Evolutionary conservation across 2,329 filamentous ascomycete species (phyloP).

Genomic region (Aspergillus felis): DNA sequence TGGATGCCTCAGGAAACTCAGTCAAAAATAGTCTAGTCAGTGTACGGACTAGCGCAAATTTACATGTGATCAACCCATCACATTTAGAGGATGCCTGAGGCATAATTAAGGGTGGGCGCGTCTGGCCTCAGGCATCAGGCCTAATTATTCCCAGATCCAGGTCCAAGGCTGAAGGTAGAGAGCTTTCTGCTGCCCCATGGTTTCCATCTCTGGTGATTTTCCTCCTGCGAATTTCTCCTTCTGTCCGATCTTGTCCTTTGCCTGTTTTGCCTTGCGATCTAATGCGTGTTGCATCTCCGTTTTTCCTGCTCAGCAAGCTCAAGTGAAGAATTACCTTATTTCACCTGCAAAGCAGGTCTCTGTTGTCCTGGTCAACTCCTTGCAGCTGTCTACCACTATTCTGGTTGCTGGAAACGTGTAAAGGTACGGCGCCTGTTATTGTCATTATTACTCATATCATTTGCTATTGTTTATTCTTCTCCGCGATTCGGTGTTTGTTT

Average conservation of each 20-base stretch:
- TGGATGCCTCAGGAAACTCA: slow-evolving; percentile 1
- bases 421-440: slow-evolving; percentile 12
- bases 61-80: accelerated
- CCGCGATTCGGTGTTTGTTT: background rate
- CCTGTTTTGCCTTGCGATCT: background rate
- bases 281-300: background rate
- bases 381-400: slow-evolving; percentile 13
- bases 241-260: background rate
- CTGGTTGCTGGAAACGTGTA: slow-evolving; percentile 15
- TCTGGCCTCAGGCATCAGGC: background rate
- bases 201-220: slow-evolving; percentile 1
- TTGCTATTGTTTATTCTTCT: background rate
- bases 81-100: background rate
- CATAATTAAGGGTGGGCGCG: background rate
- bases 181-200: background rate
- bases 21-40: background rate
- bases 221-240: slow-evolving; percentile 5
- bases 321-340: background rate
- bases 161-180: background rate
- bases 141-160: background rate
- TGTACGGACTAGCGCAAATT: background rate
- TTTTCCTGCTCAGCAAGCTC: background rate
- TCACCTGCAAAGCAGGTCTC: background rate
- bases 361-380: slow-evolving; percentile 9
- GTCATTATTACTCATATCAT: background rate